Conservation (phyloP, 352 stramenopile species). For the Globisporangium acanthophoron region DNA sequence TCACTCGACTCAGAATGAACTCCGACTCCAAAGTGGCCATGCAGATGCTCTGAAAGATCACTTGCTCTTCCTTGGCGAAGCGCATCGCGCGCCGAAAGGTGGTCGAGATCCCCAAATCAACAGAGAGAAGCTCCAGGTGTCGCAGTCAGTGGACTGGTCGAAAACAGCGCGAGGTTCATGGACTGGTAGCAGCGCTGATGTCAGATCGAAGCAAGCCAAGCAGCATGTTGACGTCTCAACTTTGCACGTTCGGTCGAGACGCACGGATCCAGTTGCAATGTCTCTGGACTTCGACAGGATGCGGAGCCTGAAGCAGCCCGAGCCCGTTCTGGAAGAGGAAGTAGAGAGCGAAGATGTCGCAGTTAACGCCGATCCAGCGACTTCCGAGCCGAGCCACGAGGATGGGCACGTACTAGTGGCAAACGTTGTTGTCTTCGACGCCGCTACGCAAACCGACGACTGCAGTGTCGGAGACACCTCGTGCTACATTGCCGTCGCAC, state of each 20-base stretch:
- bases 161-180: background rate
- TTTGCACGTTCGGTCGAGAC: background rate
- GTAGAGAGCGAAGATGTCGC: background rate
- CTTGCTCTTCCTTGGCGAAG: background rate
- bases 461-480: no score
- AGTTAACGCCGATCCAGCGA: background rate
- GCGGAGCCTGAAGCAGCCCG: background rate
- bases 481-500: background rate
- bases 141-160: constrained; percentile 5
- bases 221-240: no score
- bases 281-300: constrained; percentile 19
- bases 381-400: background rate
- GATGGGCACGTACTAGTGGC: background rate
- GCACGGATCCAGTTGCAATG: constrained; percentile 20
- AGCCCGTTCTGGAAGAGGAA: constrained; percentile 6
- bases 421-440: background rate
- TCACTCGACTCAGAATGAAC: background rate
- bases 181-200: background rate
- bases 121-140: background rate
- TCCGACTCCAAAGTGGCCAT: background rate
- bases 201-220: background rate
- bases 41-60: background rate
- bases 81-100: background rate
- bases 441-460: background rate
- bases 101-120: no score